Evolutionary conservation across 192 early-diverging fungal genomes (phyloP), one percentile per base, ranked within the genome.

Genomic region (Coemansia pectinata): DNA sequence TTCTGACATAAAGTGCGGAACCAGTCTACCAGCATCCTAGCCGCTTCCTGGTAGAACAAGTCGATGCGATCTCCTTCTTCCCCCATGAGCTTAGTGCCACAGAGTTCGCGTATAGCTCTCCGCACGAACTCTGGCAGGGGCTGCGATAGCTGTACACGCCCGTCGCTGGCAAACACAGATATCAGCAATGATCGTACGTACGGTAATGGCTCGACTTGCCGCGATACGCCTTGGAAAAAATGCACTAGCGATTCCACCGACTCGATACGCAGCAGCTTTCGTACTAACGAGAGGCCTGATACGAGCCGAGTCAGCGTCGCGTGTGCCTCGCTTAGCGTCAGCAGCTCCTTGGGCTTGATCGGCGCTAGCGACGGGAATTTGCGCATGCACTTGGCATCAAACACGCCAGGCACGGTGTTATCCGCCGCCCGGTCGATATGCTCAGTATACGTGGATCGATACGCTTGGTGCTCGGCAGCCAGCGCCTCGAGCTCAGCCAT

Each of bases 321-420:
- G 34, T 66, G 71, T 19, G 74, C 44, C 27, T 60, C 65, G 3
- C 3, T 34, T 15, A 29, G 57, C 17, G 39, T 29, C 44, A 73
- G 31, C 61, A 82, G 66, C 41, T 58, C 59, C 12, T 58, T 58
- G 19, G 79, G 79, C 75, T 77, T 76, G 61, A 77, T 57, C 12
- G 79, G 79, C 29, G 62, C 67, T 36, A 73, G 41, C 33, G 69
- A 59, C 75, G 79, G 68, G 36, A 71, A 82, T 40, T 61, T 63
- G 58, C 75, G 79, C 79, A 82, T 82, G 66, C 79, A 82, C 52
- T 73, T 73, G 21, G 14, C 12, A 59, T 82, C 79, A 8, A 82
- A 82, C 23, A 64, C 71, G 0, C 79, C 79, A 15, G 68, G 60
- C 40, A 82, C 79, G 41, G 11, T 4, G 10, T 0, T 23, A 19